Conservation (phyloP, 371 early-diverging fungal species). For the Haplosporangium sp. region DNA sequence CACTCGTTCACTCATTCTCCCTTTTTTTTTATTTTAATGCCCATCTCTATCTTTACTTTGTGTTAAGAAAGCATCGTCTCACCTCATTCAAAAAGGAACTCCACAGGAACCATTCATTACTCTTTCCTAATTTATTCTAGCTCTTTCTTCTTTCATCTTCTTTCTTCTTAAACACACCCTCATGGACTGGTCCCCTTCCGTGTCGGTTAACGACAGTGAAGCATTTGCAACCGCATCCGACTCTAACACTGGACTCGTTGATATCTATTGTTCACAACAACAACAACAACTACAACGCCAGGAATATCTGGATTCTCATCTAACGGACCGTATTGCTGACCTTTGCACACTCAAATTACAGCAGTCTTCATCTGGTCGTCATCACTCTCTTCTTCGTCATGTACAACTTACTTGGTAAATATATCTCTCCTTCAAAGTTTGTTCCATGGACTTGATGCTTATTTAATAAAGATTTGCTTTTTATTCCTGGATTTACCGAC, state of each 20-base stretch:
- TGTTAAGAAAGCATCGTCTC: too few species aligned
- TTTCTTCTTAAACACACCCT: background rate
- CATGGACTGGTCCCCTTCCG: conserved; percentile 33
- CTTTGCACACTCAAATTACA: conserved; percentile 38
- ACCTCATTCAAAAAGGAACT: too few species aligned
- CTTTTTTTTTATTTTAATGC: background rate
- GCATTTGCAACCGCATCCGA: conserved; percentile 12
- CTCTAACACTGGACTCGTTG: conserved; percentile 7
- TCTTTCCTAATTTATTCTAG: background rate
- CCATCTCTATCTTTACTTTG: too few species aligned
- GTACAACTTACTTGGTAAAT: conserved; percentile 45
- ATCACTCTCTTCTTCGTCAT: conserved; percentile 29
- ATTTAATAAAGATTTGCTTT: too few species aligned
- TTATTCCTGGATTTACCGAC: background rate
- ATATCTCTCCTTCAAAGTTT: background rate
- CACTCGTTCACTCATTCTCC: background rate
- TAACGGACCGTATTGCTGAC: conserved; percentile 25
- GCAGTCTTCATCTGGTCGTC: conserved; percentile 31
- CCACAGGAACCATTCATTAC: background rate
- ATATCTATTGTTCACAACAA: conserved; percentile 7
- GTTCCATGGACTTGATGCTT: too few species aligned
- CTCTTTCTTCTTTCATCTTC: background rate
- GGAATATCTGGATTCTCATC: conserved; percentile 17
- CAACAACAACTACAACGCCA: background rate
- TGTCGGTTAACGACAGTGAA: conserved; percentile 19